phyloP scores from a whole-genome alignment of 2,329 filamentous ascomycete genomes.

The Ophiocordyceps camponoti-saundersi region DNA sequence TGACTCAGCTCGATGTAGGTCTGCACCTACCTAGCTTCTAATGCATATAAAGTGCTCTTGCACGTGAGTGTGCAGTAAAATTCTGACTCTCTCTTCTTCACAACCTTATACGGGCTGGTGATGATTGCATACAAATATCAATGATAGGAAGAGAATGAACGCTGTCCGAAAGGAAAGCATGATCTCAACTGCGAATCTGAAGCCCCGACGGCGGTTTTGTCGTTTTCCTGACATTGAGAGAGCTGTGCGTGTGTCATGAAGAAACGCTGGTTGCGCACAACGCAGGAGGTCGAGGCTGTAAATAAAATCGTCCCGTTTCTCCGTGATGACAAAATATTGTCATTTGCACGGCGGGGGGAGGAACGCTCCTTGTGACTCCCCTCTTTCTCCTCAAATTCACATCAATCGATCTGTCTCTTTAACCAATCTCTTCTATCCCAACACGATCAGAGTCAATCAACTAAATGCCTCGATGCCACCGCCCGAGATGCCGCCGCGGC shows the following conservation, averaged over 20 bases:
- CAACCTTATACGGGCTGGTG: conserved; percentile 31
- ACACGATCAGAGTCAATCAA: not conserved
- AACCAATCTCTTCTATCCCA: not conserved
- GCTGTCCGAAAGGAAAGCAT: conserved; percentile 32
- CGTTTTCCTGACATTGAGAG: not conserved
- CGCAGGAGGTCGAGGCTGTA: not conserved
- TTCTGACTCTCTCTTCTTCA: not conserved
- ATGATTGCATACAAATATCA: conserved; percentile 37
- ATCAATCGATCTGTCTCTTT: not conserved
- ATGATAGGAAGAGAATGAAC: conserved; percentile 58
- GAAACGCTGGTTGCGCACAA: not conserved
- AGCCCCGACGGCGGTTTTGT: conserved; percentile 17
- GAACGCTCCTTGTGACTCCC: not conserved
- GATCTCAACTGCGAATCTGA: conserved; percentile 50
- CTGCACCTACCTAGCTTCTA: not conserved
- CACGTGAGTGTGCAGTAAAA: not conserved
- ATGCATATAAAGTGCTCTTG: not conserved
- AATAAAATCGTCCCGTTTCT: not conserved
- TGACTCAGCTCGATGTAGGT: not conserved
- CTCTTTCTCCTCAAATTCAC: not conserved
- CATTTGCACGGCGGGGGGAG: not conserved
- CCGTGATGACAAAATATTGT: not conserved
- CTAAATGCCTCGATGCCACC: not conserved
- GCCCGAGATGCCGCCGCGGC: not conserved
- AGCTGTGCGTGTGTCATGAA: not conserved